Evolutionary conservation across 163 green algal genomes (phyloP).

Genomic region (Scenedesmus sp.): DNA sequence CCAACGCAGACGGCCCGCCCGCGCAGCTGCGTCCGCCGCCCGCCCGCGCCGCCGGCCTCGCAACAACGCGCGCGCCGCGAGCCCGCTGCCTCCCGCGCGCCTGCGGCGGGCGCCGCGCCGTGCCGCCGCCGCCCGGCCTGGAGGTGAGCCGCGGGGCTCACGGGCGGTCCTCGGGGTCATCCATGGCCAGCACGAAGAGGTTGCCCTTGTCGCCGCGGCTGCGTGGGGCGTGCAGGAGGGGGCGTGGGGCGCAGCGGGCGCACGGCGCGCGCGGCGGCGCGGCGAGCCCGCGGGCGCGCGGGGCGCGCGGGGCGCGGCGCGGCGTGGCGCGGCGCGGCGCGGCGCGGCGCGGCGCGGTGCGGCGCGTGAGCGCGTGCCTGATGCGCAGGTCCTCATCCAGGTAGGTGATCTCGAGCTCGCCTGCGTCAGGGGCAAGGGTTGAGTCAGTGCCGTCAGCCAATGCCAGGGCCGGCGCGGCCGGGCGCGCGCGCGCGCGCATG

Average conservation of each 20-base stretch:
- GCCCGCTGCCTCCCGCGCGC: too few species aligned
- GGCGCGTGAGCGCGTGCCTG: too few species aligned
- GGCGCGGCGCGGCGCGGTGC: too few species aligned
- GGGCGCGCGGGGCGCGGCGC: conserved; percentile 39
- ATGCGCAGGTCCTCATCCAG: conserved; percentile 87
- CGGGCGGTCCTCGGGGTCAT: conserved; percentile 34
- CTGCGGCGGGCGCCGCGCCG: too few species aligned
- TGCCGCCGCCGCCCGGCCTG: too few species aligned
- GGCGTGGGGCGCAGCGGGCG: conserved; percentile 81
- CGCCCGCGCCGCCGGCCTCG: too few species aligned
- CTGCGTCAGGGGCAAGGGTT: background rate
- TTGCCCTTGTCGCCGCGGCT: conserved; percentile 86
- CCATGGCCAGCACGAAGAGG: conserved; percentile 74
- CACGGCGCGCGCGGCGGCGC: too few species aligned
- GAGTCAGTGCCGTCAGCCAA: background rate
- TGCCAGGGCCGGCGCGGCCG: background rate
- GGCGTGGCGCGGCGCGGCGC: background rate
- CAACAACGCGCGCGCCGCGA: too few species aligned
- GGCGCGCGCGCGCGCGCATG: background rate
- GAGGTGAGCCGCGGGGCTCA: background rate
- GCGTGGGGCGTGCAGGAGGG: too few species aligned
- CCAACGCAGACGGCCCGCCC: too few species aligned
- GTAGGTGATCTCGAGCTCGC: conserved; percentile 77
- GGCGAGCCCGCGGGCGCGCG: conserved; percentile 77
- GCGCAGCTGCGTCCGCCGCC: too few species aligned